Evolutionary conservation across 495 filamentous ascomycete genomes (phyloP).

Genomic region (Aspergillus cristatus): DNA sequence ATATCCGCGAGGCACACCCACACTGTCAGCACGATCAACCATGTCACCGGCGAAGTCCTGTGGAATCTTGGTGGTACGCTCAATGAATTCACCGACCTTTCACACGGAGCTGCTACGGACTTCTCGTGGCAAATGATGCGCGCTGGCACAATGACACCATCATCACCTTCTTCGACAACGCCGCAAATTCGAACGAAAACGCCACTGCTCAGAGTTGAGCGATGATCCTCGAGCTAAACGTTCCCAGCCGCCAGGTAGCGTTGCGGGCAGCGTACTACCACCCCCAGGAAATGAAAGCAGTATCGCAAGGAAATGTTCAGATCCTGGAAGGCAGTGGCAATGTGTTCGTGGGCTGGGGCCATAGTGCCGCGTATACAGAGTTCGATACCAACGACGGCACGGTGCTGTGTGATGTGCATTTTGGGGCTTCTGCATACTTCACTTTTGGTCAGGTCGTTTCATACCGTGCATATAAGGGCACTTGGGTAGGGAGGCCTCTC

Average conservation of each 20-base stretch:
- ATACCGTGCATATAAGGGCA: slow-evolving; percentile 25
- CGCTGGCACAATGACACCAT: slow-evolving; percentile 29
- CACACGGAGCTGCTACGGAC: slow-evolving; percentile 29
- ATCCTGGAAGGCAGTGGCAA: slow-evolving; percentile 42
- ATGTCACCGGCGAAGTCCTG: slow-evolving; percentile 22
- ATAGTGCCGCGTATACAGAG: slow-evolving; percentile 46
- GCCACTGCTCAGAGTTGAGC: slow-evolving; percentile 16
- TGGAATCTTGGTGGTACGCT: slow-evolving; percentile 37
- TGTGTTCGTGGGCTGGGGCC: slow-evolving; percentile 50
- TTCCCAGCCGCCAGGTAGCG: slow-evolving; percentile 10
- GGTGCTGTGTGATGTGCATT: slow-evolving; percentile 35
- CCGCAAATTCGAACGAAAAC: slow-evolving; percentile 17
- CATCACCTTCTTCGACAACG: slow-evolving; percentile 46
- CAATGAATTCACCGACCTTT: slow-evolving; percentile 36
- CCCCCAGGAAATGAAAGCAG: slow-evolving; percentile 28
- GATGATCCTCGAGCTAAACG: slow-evolving; percentile 21
- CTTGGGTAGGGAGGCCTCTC: slow-evolving; percentile 27
- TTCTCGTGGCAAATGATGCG: slow-evolving; percentile 47
- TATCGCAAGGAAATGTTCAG: slow-evolving; percentile 52
- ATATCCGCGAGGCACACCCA: slow-evolving; percentile 42
- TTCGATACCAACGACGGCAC: slow-evolving; percentile 42
- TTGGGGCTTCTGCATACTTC: slow-evolving; percentile 29
- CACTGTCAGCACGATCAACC: slow-evolving; percentile 29
- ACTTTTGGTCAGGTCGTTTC: slow-evolving; percentile 30
- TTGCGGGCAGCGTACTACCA: slow-evolving; percentile 20